Base-by-base conservation (phyloP, 228 moss, liverwort and hornwort species). In the Sphagnum fallax region DNA sequence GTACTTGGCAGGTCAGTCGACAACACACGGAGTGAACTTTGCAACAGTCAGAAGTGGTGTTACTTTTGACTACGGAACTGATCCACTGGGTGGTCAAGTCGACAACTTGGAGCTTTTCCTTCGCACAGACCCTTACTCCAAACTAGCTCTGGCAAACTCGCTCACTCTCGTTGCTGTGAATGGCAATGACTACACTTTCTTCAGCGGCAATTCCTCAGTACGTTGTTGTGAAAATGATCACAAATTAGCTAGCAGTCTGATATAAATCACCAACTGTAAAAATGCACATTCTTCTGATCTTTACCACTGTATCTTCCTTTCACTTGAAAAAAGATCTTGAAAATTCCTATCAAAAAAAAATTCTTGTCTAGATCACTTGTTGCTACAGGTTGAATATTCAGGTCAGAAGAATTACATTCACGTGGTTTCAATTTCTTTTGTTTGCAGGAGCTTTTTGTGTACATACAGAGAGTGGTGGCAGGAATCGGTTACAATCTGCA, bases 1-100 rank as follows among this genome's bases (percentile, higher is more conserved):
- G 51, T 16, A 67, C 11, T 6, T 32, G 6, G 12, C 49, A 52
- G 6, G 12, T 32, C 48, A 65, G 12, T 13, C 14, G 9, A 47
- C 65, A 65, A 49, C 48, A 13, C 14, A 47, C 65, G 70, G 70
- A 5, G 18, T 71, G 15, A 71, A 71, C 52, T 71, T 71, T 32
- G 62, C 62, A 5, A 13, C 63, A 5, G 70, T 18, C 47, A 63
- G 70, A 7, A 52, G 51, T 6, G 70, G 62, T 9, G 16, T 62
- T 5, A 71, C 70, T 6, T 71, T 61, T 52, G 70, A 61, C 6
- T 71, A 15, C 16, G 70, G 9, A 4, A 5, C 16, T 6, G 11
- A 52, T 15, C n/a, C 70, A 52, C 49, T 71, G 1, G 51, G 50
- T 49, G 50, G 49, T 10, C 70, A 71, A 71, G 70, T 71, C 10